A percentile compares a stretch with the other conserved stretches of the same genome.
Evolutionary conservation across 1,284 basidiomycete species (phyloP).

Genomic region (Fistulinella cinereoalba): DNA sequence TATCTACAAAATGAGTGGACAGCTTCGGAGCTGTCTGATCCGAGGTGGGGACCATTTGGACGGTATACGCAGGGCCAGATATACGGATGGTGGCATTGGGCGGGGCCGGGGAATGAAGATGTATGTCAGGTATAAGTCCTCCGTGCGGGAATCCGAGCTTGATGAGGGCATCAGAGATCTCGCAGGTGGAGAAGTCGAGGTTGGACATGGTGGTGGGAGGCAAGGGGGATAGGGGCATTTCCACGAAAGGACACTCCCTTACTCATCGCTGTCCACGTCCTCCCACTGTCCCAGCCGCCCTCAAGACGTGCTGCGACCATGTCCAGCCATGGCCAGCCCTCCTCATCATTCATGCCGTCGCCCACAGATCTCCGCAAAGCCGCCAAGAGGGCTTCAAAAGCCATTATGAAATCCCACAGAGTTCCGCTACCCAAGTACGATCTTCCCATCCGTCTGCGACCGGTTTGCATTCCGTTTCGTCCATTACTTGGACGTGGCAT

Average conservation of each 20-base stretch:
- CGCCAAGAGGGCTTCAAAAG: constrained; percentile 40
- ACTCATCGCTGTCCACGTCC: neutral
- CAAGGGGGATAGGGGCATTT: constrained; percentile 6
- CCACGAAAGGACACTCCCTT: constrained; percentile 3
- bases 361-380: constrained; percentile 29
- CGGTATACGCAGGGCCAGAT: constrained; percentile 87
- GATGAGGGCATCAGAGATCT: constrained; percentile 89
- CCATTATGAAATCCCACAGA: constrained; percentile 55
- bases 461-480: constrained; percentile 47
- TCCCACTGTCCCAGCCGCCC: too few relatives aligned
- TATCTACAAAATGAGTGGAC: constrained; percentile 82
- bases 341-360: constrained; percentile 13
- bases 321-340: constrained; percentile 10
- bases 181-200: constrained; percentile 60
- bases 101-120: constrained; percentile 48
- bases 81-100: constrained; percentile 37
- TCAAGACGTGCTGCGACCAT: constrained; percentile 14
- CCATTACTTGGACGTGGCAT: constrained; percentile 1
- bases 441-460: constrained; percentile 68
- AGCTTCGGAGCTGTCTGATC: constrained; percentile 67
- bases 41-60: constrained; percentile 74
- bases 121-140: constrained; percentile 81
- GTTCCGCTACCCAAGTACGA: constrained; percentile 63
- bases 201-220: constrained; percentile 13
- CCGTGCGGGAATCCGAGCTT: constrained; percentile 78